These are phyloP conservation scores for Juglanconis oblonga DNA, from an alignment of 2,329 filamentous ascomycete genomes.

Conservation along the genomic window DNA sequence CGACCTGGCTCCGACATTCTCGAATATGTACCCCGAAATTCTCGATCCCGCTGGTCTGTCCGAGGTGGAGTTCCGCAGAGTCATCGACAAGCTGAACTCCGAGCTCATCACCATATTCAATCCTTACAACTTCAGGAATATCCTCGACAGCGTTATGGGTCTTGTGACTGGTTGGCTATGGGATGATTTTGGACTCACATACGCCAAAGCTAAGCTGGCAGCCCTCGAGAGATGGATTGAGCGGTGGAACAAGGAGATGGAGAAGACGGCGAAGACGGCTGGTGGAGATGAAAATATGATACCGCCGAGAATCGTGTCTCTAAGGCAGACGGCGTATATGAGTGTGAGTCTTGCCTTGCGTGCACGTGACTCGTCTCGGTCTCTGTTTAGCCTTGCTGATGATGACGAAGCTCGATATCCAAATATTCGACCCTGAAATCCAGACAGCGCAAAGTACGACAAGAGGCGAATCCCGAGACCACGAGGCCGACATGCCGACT, in stretches of 20 bases:
- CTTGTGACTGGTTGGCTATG: constrained; percentile 88
- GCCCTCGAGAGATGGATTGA: constrained; percentile 79
- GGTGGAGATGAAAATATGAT: constrained; percentile 48
- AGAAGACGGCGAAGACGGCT: constrained; percentile 46
- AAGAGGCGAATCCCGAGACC: constrained; percentile 12
- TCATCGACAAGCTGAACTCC: constrained; percentile 80
- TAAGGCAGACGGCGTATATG: constrained; percentile 85
- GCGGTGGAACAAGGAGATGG: constrained; percentile 76
- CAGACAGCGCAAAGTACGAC: constrained; percentile 47
- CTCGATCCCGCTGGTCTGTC: constrained; percentile 77
- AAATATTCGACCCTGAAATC: constrained; percentile 76
- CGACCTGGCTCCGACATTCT: constrained; percentile 88
- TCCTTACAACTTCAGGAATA: constrained; percentile 73
- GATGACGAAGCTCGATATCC: constrained; percentile 66
- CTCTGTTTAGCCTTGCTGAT: constrained; percentile 22
- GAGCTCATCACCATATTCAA: constrained; percentile 75
- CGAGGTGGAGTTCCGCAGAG: constrained; percentile 79
- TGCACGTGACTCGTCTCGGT: background rate
- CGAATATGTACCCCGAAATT: constrained; percentile 94
- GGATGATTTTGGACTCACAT: constrained; percentile 82
- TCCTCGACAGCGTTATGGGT: constrained; percentile 76
- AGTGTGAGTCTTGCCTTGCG: constrained; percentile 50
- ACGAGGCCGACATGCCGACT: constrained; percentile 8
- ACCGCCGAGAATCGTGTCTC: constrained; percentile 70
- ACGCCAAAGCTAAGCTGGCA: constrained; percentile 68